These are phyloP conservation scores for Coleophoma crateriformis DNA, from an alignment of 2,329 filamentous ascomycete genomes.

Conservation along the genomic window DNA sequence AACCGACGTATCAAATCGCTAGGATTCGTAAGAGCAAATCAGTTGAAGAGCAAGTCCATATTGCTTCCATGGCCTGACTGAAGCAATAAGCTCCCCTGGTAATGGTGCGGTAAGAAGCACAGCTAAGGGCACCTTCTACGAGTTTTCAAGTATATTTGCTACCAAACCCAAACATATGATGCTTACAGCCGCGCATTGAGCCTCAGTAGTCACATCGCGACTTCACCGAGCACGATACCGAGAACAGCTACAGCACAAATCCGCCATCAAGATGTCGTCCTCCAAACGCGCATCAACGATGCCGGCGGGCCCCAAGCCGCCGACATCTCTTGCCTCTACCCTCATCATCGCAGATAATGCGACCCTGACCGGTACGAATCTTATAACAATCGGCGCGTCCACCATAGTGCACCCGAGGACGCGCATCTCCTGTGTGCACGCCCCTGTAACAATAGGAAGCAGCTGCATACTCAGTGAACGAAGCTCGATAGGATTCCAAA, in stretches of 20 bases:
- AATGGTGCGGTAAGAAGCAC: too few species aligned
- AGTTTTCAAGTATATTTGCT: too few species aligned
- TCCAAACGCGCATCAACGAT: slow-evolving; percentile 38
- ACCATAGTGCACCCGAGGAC: slow-evolving; percentile 83
- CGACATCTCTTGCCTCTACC: slow-evolving; percentile 54
- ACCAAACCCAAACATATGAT: too few species aligned
- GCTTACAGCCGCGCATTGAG: too few species aligned
- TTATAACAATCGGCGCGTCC: slow-evolving; percentile 72
- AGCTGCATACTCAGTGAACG: slow-evolving; percentile 78
- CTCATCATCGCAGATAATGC: slow-evolving; percentile 59
- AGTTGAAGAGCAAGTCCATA: too few species aligned
- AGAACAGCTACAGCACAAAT: too few species aligned
- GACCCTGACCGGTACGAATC: slow-evolving; percentile 63
- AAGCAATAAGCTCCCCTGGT: too few species aligned
- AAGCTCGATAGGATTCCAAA: slow-evolving; percentile 45
- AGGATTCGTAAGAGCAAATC: neutral
- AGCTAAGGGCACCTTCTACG: too few species aligned
- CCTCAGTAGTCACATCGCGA: too few species aligned
- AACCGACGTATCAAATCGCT: neutral
- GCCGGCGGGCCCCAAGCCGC: slow-evolving; percentile 49
- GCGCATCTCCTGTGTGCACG: slow-evolving; percentile 70
- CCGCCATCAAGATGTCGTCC: slow-evolving; percentile 19
- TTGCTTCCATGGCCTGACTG: too few species aligned
- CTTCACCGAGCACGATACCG: too few species aligned
- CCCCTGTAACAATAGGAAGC: slow-evolving; percentile 74